Percentiles rank a stretch among this genome's conserved stretches.
phyloP scores from a whole-genome alignment of 768 basidiomycete genomes.

The Kwoniella pini region DNA sequence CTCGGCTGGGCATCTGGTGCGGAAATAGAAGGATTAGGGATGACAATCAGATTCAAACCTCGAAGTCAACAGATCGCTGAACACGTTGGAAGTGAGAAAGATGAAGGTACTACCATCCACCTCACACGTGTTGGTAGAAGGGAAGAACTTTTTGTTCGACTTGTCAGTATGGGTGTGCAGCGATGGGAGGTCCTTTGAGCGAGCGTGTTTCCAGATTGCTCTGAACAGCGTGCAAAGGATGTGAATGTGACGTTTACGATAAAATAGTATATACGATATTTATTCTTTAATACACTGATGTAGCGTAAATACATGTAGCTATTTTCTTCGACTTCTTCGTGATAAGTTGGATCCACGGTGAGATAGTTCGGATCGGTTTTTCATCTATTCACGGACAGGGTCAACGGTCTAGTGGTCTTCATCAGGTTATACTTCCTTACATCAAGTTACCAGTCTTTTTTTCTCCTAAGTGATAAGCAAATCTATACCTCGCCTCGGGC shows the following conservation, averaged over 20 bases:
- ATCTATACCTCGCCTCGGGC: too few species aligned
- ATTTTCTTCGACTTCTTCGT: too few species aligned
- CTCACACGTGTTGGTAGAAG: slow-evolving; percentile 55
- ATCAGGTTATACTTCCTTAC: too few species aligned
- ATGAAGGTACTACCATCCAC: slow-evolving; percentile 47
- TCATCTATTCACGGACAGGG: too few species aligned
- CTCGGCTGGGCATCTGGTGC: slow-evolving; percentile 56
- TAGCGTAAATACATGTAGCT: slow-evolving; percentile 6
- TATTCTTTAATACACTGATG: background rate
- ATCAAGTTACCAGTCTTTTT: too few species aligned
- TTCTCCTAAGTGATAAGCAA: too few species aligned
- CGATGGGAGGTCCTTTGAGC: slow-evolving; percentile 55
- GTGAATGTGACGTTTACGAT: too few species aligned
- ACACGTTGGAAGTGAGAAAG: slow-evolving; percentile 30
- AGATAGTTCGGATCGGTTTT: too few species aligned
- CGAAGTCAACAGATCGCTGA: slow-evolving; percentile 30
- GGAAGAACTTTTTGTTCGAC: slow-evolving; percentile 55
- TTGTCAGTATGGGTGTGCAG: slow-evolving; percentile 54
- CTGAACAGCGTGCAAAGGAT: too few species aligned
- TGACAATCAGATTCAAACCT: slow-evolving; percentile 55
- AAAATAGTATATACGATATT: background rate
- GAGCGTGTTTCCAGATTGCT: background rate
- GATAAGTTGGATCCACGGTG: too few species aligned
- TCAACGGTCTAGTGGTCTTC: too few species aligned
- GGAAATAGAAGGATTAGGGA: slow-evolving; percentile 55